phyloP scores from a whole-genome alignment of 768 basidiomycete species.

The Amanita thiersii region DNA sequence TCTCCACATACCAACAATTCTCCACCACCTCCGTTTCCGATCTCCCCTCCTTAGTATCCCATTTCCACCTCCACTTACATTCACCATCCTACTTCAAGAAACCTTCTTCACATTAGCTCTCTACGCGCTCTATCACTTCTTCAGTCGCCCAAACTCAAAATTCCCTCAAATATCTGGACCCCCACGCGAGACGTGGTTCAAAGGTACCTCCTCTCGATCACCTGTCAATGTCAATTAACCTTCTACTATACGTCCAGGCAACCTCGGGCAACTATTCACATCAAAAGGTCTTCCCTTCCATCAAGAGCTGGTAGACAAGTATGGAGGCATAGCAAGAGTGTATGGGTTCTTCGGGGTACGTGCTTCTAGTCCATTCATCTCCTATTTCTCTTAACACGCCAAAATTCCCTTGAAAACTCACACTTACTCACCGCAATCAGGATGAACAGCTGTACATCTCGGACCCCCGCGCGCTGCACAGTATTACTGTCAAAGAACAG shows the following conservation, averaged over 20 bases:
- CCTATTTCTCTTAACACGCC: background rate
- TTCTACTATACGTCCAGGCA: conserved; percentile 21
- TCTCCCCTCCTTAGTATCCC: too few species aligned
- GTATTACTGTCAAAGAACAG: conserved; percentile 40
- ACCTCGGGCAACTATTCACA: conserved; percentile 34
- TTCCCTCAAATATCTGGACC: too few species aligned
- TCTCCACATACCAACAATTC: too few species aligned
- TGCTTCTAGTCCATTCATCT: background rate
- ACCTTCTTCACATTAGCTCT: too few species aligned
- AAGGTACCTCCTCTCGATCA: too few species aligned
- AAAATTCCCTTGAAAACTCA: conserved; percentile 1
- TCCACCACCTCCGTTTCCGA: too few species aligned
- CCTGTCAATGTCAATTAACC: too few species aligned
- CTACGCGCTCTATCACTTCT: too few species aligned
- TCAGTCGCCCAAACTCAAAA: too few species aligned
- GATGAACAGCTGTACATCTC: conserved; percentile 41
- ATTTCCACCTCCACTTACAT: too few species aligned
- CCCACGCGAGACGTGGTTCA: too few species aligned
- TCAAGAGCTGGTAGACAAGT: conserved; percentile 25
- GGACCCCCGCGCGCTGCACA: conserved; percentile 41
- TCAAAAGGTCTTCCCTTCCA: conserved; percentile 35
- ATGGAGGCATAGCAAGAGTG: conserved; percentile 36
- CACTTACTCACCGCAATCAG: conserved; percentile 15
- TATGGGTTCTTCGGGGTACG: conserved; percentile 40
- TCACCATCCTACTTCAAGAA: too few species aligned